These are phyloP conservation scores for Dalechampia spathulata DNA, from an alignment of 441 rosid genomes.

Conservation along the genomic window DNA sequence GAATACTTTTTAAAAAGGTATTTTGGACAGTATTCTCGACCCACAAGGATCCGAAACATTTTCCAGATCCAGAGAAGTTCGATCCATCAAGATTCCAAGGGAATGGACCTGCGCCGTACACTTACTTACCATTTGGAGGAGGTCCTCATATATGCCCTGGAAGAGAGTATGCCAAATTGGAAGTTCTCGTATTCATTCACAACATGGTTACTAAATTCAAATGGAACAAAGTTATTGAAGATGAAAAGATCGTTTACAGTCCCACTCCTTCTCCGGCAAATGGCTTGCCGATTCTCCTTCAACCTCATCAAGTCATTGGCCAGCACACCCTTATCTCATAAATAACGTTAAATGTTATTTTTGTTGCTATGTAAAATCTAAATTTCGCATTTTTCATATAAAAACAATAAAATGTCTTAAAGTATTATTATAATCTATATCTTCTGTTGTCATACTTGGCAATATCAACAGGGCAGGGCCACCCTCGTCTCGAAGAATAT, in stretches of 20 bases:
- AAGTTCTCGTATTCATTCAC: constrained; percentile 34
- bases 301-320: background rate
- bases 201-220: constrained; percentile 33
- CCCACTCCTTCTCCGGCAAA: constrained; percentile 1
- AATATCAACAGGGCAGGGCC: too few species aligned
- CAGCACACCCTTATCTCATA: too few species aligned
- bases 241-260: constrained; percentile 21
- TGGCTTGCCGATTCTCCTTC: background rate
- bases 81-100: constrained; percentile 41
- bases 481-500: too few species aligned
- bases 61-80: constrained; percentile 33
- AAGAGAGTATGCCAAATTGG: constrained; percentile 35
- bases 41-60: constrained; percentile 28
- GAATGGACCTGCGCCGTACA: constrained; percentile 23
- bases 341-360: too few species aligned
- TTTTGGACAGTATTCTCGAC: constrained; percentile 28
- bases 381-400: too few species aligned
- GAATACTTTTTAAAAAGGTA: too few species aligned
- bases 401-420: too few species aligned
- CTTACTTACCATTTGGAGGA: constrained; percentile 40
- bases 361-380: too few species aligned
- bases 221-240: constrained; percentile 24
- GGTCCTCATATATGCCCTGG: constrained; percentile 48
- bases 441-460: too few species aligned
- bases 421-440: too few species aligned